phyloP scores from a whole-genome alignment of 306 rosid species.

The Cercis canadensis region DNA sequence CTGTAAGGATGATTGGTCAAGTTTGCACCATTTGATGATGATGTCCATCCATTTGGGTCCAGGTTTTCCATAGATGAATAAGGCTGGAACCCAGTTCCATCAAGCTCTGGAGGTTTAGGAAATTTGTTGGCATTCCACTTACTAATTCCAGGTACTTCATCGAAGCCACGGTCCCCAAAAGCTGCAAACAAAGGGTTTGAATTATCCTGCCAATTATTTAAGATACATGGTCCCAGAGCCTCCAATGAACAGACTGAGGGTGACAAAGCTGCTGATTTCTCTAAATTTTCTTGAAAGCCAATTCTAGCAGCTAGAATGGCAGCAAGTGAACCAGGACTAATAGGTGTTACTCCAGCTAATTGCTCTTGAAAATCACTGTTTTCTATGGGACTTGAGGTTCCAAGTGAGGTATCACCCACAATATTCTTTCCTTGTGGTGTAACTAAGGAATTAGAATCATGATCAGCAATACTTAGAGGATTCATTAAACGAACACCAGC shows the following conservation, averaged over 20 bases:
- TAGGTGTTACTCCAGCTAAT: constrained; percentile 40
- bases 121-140: constrained; percentile 43
- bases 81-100: constrained; percentile 36
- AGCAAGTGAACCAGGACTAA: constrained; percentile 51
- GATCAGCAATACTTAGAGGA: constrained; percentile 32
- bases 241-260: constrained; percentile 46
- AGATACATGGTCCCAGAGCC: constrained; percentile 34
- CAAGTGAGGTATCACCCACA: constrained; percentile 42
- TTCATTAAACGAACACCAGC: constrained; percentile 36
- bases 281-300: constrained; percentile 54
- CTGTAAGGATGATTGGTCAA: constrained; percentile 45
- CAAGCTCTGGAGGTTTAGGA: constrained; percentile 33
- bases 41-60: constrained; percentile 59
- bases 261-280: constrained; percentile 44
- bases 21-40: constrained; percentile 53
- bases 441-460: constrained; percentile 40
- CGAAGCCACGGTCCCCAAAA: constrained; percentile 40
- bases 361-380: constrained; percentile 50
- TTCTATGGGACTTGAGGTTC: constrained; percentile 39
- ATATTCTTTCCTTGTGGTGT: constrained; percentile 42
- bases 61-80: constrained; percentile 48
- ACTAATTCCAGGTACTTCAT: constrained; percentile 45
- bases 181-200: constrained; percentile 42
- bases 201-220: constrained; percentile 46
- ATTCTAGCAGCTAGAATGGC: constrained; percentile 50